Evolutionary conservation across 805 yeast genomes (phyloP).

Genomic region (Kazachstania kunashirensis): DNA sequence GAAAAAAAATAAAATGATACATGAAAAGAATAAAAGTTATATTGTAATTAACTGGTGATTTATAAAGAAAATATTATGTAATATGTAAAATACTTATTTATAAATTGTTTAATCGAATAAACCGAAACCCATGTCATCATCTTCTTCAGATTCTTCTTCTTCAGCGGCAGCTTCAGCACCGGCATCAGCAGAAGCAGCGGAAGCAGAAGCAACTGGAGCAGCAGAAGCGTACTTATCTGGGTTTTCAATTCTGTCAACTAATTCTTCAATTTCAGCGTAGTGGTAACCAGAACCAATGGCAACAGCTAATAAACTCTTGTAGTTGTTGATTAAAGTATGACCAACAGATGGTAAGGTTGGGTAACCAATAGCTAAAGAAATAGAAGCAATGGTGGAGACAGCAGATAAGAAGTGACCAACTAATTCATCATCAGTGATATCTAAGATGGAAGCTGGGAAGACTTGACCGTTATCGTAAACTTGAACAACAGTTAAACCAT

Average conservation of each 20-base stretch:
- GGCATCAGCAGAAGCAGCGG: slow-evolving; percentile 47
- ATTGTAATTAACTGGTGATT: too few species aligned
- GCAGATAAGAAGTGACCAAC: slow-evolving; percentile 87
- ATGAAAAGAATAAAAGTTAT: too few species aligned
- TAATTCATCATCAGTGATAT: slow-evolving; percentile 96
- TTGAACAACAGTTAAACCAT: slow-evolving; percentile 93
- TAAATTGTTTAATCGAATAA: slow-evolving; percentile 72
- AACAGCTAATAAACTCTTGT: slow-evolving; percentile 96
- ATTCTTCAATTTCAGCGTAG: slow-evolving; percentile 97
- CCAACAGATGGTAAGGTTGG: slow-evolving; percentile 99
- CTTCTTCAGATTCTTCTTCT: slow-evolving; percentile 64
- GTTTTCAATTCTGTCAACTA: slow-evolving; percentile 99
- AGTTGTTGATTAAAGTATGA: slow-evolving; percentile 97
- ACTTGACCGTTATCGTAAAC: slow-evolving; percentile 98
- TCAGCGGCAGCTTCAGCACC: slow-evolving; percentile 65
- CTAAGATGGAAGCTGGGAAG: slow-evolving; percentile 94
- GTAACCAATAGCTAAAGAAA: slow-evolving; percentile 96
- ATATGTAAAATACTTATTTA: too few species aligned
- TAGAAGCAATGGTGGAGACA: slow-evolving; percentile 84
- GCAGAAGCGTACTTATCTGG: slow-evolving; percentile 99
- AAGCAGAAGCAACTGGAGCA: slow-evolving; percentile 93
- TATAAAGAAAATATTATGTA: too few species aligned
- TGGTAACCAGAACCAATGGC: slow-evolving; percentile 98
- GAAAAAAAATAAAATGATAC: too few species aligned
- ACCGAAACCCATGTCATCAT: slow-evolving; percentile 96